phyloP scores from a whole-genome alignment of 73 alveolate species.

The Tetrahymena borealis region DNA sequence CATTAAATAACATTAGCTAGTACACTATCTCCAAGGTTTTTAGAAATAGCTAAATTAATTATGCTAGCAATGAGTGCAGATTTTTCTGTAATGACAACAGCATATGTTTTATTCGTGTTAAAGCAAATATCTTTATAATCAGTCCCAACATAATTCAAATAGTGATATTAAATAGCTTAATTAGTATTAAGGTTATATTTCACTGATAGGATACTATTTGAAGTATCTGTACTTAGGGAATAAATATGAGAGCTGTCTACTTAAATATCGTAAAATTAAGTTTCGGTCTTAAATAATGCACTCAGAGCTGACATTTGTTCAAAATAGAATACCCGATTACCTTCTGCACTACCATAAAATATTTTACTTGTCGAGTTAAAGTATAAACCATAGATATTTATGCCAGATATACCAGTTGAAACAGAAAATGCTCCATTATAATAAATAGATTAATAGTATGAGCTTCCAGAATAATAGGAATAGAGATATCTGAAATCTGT shows the following conservation, averaged over 20 bases:
- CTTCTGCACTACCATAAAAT: neutral
- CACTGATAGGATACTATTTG: neutral
- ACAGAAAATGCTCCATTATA: neutral
- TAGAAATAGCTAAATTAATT: neutral
- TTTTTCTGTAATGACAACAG: neutral
- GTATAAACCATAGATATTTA: neutral
- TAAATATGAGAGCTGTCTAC: neutral
- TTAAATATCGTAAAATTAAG: neutral
- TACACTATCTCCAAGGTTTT: neutral
- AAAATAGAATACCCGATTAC: neutral
- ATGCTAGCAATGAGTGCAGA: neutral
- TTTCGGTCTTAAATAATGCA: neutral
- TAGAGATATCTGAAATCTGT: neutral
- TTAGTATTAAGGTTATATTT: neutral
- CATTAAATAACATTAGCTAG: neutral
- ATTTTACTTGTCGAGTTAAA: neutral
- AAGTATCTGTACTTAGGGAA: neutral
- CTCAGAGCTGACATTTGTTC: neutral
- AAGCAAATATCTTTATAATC: neutral
- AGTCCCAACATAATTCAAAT: neutral
- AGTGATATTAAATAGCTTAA: neutral
- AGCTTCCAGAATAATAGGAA: neutral
- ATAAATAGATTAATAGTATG: neutral
- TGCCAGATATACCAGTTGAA: neutral
- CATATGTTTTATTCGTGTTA: neutral